phyloP scores from a whole-genome alignment of 257 asterid species.

The Apocynum venetum region DNA sequence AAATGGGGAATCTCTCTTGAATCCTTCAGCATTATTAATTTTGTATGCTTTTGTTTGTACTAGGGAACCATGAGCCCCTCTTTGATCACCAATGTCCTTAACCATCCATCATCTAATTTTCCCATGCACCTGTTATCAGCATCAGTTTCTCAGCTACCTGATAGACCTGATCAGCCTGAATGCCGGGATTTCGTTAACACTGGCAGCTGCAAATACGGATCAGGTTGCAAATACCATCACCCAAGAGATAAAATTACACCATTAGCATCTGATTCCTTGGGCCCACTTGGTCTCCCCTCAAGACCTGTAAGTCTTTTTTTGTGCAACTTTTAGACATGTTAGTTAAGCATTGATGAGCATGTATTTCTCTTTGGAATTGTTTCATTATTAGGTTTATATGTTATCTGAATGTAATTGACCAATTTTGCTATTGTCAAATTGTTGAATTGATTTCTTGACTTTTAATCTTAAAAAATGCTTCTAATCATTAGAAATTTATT shows the following conservation, averaged over 20 bases:
- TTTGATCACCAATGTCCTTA: constrained; percentile 4
- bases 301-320: constrained; percentile 40
- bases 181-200: constrained; percentile 57
- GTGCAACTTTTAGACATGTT: too few relatives aligned
- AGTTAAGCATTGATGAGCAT: neutral
- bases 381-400: neutral
- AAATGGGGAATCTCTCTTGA: neutral
- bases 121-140: neutral
- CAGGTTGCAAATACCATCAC: constrained; percentile 66
- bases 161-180: constrained; percentile 69
- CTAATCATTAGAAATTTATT: neutral
- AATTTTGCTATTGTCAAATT: neutral
- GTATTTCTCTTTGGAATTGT: neutral
- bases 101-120: constrained; percentile 11
- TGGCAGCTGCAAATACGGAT: constrained; percentile 64
- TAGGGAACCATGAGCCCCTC: constrained; percentile 20
- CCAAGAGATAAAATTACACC: constrained; percentile 49
- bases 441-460: neutral
- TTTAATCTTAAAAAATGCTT: neutral
- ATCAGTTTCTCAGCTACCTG: constrained; percentile 49
- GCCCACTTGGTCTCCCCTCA: constrained; percentile 63
- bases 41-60: neutral
- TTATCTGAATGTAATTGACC: neutral
- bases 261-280: constrained; percentile 36
- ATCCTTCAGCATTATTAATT: neutral